These are phyloP conservation scores for Anthracocystis panici-leucophaei DNA, from an alignment of 1,284 basidiomycete species.

Conservation along the genomic window DNA sequence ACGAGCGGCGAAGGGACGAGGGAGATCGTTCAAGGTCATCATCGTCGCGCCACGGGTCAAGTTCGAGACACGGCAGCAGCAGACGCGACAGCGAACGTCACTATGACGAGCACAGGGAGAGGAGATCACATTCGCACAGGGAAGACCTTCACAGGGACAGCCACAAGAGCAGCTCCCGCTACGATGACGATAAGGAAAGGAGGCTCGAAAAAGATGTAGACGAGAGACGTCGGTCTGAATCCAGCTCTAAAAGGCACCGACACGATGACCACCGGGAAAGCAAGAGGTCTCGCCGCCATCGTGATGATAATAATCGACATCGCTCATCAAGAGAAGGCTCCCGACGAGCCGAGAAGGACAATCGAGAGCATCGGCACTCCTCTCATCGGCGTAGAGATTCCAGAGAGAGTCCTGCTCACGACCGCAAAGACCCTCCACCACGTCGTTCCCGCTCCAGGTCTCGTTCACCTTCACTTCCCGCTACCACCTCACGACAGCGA, in stretches of 20 bases:
- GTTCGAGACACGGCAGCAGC: constrained; percentile 15
- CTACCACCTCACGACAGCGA: constrained; percentile 1
- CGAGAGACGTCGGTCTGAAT: background rate
- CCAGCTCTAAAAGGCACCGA: constrained; percentile 16
- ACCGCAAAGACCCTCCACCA: background rate
- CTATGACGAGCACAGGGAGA: constrained; percentile 11
- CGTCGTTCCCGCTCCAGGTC: constrained; percentile 15
- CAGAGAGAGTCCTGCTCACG: constrained; percentile 9
- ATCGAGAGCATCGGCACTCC: background rate
- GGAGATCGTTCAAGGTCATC: background rate
- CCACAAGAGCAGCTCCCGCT: background rate
- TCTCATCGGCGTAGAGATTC: constrained; percentile 9
- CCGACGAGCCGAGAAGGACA: background rate
- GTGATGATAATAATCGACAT: constrained; percentile 3
- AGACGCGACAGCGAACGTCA: constrained; percentile 7
- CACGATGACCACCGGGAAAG: constrained; percentile 9
- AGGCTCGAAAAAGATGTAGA: constrained; percentile 4
- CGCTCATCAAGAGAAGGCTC: constrained; percentile 8
- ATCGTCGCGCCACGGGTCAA: constrained; percentile 10
- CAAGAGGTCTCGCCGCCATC: constrained; percentile 10
- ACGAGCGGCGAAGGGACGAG: background rate
- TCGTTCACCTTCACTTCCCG: constrained; percentile 8
- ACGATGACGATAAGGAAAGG: background rate
- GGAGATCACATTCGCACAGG: constrained; percentile 14
- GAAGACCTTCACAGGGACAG: constrained; percentile 7